These are phyloP conservation scores for Sanghuangporus weigelae DNA, from an alignment of 1,284 basidiomycete species.

Conservation along the genomic window DNA sequence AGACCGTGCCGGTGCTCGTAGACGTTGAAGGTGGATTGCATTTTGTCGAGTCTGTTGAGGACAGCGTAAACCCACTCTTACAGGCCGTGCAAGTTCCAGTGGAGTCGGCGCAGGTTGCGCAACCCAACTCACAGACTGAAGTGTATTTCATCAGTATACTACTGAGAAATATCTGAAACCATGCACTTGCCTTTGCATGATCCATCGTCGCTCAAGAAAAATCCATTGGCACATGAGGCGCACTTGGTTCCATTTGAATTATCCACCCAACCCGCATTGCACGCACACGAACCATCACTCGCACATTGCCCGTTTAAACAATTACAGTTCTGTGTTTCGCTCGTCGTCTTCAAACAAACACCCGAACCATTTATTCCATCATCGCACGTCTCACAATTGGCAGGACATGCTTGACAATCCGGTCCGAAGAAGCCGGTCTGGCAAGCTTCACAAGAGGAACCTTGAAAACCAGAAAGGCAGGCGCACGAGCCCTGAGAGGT, in stretches of 20 bases:
- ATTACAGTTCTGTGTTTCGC: conserved; percentile 61
- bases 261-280: conserved; percentile 70
- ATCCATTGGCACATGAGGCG: conserved; percentile 65
- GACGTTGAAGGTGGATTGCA: conserved; percentile 50
- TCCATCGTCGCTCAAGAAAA: conserved; percentile 63
- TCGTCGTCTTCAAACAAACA: conserved; percentile 47
- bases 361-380: conserved; percentile 73
- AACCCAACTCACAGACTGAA: conserved; percentile 66
- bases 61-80: conserved; percentile 57
- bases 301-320: conserved; percentile 74
- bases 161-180: background rate
- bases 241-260: conserved; percentile 68
- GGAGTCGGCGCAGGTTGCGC: conserved; percentile 57
- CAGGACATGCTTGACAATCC: conserved; percentile 60
- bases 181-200: conserved; percentile 59
- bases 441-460: conserved; percentile 73
- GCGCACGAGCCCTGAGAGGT: conserved; percentile 60
- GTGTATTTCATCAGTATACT: background rate
- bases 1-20: conserved; percentile 45
- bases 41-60: conserved; percentile 59
- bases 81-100: conserved; percentile 71
- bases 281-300: conserved; percentile 60
- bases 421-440: conserved; percentile 67
- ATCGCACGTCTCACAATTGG: conserved; percentile 63
- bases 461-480: conserved; percentile 69